Conservation (phyloP, 441 rosid genomes). For the Populus hybrid region DNA sequence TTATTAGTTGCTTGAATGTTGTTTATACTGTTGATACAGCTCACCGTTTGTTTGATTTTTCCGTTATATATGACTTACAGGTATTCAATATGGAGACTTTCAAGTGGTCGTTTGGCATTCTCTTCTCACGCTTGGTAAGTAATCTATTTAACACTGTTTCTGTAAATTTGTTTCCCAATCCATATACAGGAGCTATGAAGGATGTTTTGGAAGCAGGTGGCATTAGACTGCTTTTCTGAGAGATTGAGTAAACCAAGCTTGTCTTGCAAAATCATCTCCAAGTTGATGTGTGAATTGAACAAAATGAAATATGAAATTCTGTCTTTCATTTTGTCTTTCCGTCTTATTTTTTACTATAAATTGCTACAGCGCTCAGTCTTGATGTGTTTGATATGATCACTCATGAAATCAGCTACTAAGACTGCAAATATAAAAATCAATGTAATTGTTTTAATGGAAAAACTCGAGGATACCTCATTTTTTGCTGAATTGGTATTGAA, state of each 20-base stretch:
- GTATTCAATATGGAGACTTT: conserved; percentile 86
- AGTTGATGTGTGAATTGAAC: not conserved
- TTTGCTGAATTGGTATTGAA: not conserved
- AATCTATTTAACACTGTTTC: not conserved
- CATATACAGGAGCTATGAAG: not conserved
- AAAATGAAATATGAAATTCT: not conserved
- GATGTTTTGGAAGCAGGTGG: not conserved
- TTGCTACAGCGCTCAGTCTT: not conserved
- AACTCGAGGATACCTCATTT: not conserved
- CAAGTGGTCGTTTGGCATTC: conserved; percentile 96
- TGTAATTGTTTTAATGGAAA: not conserved
- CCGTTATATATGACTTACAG: conserved; percentile 36
- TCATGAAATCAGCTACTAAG: not conserved
- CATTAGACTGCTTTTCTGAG: not conserved
- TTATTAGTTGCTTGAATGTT: conserved; percentile 1
- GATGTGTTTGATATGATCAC: not conserved
- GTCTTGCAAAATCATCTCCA: not conserved
- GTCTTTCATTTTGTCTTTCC: not conserved
- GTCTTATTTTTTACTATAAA: not conserved
- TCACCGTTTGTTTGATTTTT: conserved; percentile 15
- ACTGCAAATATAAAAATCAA: conserved; percentile 3
- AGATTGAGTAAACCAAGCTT: not conserved
- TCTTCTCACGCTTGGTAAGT: conserved; percentile 94
- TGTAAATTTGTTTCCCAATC: not conserved
- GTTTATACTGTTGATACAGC: not conserved